Base-by-base conservation (phyloP, 2,329 filamentous ascomycete genomes). In the Aureobasidium melanogenum region DNA sequence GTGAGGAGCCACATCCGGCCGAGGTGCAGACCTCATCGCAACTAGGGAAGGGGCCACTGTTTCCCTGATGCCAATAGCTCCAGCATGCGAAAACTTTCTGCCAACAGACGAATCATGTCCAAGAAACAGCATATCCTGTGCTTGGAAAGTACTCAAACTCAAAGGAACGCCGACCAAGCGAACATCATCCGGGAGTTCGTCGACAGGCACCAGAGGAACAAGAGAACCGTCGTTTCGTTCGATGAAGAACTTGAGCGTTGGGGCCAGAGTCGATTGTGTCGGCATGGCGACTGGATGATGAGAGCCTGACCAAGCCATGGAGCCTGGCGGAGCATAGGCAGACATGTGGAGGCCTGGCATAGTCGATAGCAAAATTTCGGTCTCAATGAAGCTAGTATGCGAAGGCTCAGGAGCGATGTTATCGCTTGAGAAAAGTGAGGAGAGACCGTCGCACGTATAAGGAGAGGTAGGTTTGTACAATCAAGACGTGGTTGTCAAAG, bases 191-290 rank as follows among this genome's bases (percentile, higher is more conserved):
- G 76, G 75, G 3, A 79, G 69, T 65, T 78, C 75, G 58, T 79
- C 77, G 6, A 69, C 71, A 19, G 76, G 73, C 15, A 78, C 67
- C 4, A 79, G 67, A 5, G 76, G 76, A 0, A 77, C 70, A 54
- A 74, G 67, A 9, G 65, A 62, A 14, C 71, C 70, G 36, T 69
- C 68, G 30, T 65, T 65, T 26, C 75, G 74, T 51, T 73, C 67
- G 59, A 79, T 71, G 65, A 74, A 77, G 66, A 71, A 75, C 44
- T 55, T 38, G 28, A 50, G 39, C 5, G 7, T 34, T 50, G 56
- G 56, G 3, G 7, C 32, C 10, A 41, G 22, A 19, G n/a, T 47
- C 10, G 22, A 36, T 19, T 47, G 39, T 47, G 39, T 26, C 30
- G 32, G 8, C 14, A 38, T 28, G 8, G 32, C 36, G 17, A 41